Percentiles rank a stretch among this genome's conserved stretches.
These are phyloP conservation scores for Dimargaris verticillata DNA, from an alignment of 192 early-diverging fungal species.

Conservation along the genomic window DNA sequence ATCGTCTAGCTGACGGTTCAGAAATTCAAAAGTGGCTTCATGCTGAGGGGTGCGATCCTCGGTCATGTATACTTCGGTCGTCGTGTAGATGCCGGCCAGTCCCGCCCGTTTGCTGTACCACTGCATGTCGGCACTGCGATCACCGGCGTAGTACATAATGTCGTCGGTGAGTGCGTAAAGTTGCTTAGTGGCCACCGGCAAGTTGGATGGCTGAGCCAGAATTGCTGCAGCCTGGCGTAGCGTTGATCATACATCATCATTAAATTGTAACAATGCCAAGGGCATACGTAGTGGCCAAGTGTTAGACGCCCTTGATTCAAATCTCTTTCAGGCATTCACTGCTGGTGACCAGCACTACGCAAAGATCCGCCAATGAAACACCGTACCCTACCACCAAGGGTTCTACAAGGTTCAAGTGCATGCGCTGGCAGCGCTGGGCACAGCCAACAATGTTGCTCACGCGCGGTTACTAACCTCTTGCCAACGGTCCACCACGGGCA, in stretches of 20 bases:
- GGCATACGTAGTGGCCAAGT: too few species aligned
- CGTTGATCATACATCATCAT: neutral
- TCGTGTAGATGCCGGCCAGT: constrained; percentile 68
- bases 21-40: constrained; percentile 55
- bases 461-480: constrained; percentile 37
- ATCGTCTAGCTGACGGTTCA: constrained; percentile 62
- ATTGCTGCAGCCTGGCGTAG: constrained; percentile 40
- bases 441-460: neutral
- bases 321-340: too few species aligned
- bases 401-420: too few species aligned
- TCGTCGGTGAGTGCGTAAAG: constrained; percentile 59
- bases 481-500: constrained; percentile 57
- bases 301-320: too few species aligned
- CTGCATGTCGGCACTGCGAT: constrained; percentile 62
- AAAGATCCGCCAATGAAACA: too few species aligned
- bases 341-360: too few species aligned
- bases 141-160: constrained; percentile 79
- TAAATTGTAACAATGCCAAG: neutral
- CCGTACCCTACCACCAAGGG: too few species aligned
- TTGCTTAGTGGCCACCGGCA: constrained; percentile 45
- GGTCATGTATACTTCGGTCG: constrained; percentile 86
- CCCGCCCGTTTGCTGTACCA: constrained; percentile 76
- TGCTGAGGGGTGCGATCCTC: constrained; percentile 65
- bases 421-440: neutral
- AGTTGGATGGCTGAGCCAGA: constrained; percentile 65